Conservation (phyloP, 1,139 yeast species). For the Geotrichum aggregatum region DNA sequence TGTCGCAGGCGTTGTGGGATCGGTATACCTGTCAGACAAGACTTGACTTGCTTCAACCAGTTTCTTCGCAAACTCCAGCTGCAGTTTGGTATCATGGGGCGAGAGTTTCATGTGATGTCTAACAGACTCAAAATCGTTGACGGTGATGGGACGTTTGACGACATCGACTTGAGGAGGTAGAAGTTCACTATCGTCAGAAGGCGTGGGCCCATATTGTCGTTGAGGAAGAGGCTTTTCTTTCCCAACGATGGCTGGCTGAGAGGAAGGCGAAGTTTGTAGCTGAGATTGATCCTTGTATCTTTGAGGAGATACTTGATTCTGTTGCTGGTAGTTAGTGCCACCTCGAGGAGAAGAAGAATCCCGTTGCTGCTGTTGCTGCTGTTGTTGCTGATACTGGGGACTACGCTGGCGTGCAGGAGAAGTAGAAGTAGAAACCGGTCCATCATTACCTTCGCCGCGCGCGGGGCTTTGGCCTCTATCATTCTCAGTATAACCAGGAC, state of each 20-base stretch:
- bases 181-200: not conserved
- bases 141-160: slow-evolving; percentile 27
- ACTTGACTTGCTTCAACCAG: slow-evolving; percentile 36
- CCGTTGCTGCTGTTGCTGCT: not conserved
- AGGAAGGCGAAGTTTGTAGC: no score
- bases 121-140: slow-evolving; percentile 33
- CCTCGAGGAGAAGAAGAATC: not conserved
- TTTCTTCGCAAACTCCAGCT: slow-evolving; percentile 39
- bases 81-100: slow-evolving; percentile 35
- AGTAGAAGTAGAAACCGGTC: no score
- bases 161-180: slow-evolving; percentile 7
- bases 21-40: slow-evolving; percentile 33
- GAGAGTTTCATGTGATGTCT: slow-evolving; percentile 31
- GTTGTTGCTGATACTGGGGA: not conserved
- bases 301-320: no score
- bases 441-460: no score
- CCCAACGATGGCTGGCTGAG: no score
- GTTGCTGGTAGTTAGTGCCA: no score
- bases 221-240: not conserved
- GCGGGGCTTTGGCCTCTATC: no score
- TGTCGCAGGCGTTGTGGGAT: slow-evolving; percentile 32
- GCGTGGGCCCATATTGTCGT: slow-evolving; percentile 25
- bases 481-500: no score
- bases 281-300: no score
- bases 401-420: no score